Conservation (phyloP, 2,329 filamentous ascomycete species). For the Furcasterigmium sp. region DNA sequence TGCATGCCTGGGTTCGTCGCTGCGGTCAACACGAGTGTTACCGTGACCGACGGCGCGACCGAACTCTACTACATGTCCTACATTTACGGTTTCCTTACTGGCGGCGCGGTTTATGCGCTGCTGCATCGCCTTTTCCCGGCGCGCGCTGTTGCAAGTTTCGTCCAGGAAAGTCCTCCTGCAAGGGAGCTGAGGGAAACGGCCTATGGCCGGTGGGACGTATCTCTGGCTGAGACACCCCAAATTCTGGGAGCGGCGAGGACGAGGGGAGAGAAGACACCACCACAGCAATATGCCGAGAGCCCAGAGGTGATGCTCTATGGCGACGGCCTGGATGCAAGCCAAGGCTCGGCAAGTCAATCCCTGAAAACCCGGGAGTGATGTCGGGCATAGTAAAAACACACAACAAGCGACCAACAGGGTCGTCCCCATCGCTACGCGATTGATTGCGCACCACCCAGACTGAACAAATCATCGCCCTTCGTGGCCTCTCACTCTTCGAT, state of each 20-base stretch:
- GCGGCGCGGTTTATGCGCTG: conserved; percentile 21
- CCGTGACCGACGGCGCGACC: conserved; percentile 27
- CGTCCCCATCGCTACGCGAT: too few species aligned
- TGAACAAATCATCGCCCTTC: too few species aligned
- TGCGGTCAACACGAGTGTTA: conserved; percentile 25
- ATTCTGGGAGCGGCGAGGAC: neutral
- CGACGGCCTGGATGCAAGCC: too few species aligned
- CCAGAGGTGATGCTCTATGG: neutral
- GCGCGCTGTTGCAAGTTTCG: conserved; percentile 20
- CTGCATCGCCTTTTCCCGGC: conserved; percentile 25
- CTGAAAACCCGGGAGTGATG: too few species aligned
- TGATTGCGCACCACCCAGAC: too few species aligned
- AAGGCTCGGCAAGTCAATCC: too few species aligned
- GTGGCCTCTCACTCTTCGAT: too few species aligned
- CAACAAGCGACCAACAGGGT: too few species aligned
- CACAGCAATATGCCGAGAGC: neutral
- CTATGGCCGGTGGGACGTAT: conserved; percentile 24
- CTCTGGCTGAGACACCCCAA: conserved; percentile 9
- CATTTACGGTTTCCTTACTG: conserved; percentile 29
- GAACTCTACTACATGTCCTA: conserved; percentile 34
- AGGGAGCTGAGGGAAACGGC: conserved; percentile 21
- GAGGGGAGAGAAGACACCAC: neutral
- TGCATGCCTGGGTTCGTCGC: conserved; percentile 36
- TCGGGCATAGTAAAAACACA: too few species aligned
- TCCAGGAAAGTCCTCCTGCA: conserved; percentile 16